Evolutionary conservation across 2,329 filamentous ascomycete species (phyloP), one percentile per base, ranked within the genome.

Genomic region (Acarospora socialis): DNA sequence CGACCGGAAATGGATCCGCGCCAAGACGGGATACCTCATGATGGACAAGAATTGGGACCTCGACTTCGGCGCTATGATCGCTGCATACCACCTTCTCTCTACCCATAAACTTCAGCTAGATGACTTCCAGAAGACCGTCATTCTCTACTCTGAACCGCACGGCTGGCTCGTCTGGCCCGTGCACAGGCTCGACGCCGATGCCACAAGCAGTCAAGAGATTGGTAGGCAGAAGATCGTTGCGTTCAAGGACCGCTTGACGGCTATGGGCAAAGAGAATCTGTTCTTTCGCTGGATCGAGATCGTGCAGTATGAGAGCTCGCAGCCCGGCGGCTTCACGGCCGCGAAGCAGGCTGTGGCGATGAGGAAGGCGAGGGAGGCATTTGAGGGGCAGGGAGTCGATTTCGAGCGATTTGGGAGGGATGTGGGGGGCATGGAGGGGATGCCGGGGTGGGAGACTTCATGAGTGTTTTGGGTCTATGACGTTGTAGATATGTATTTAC

Each of bases 221-320:
- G 68, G 70, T 28, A 61, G 75, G 43, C 70, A 74, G 40, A 82
- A 90, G 55, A 76, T 94, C 6, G 70, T 90, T 40, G 67, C 69
- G 3, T 92, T 94, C 52, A 76, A 81, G 45, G 78, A 90, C 25
- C 73, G 74, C 13, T 64, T 94, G 44, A 66, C 70, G 1, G 66
- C 66, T 3, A 65, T 90, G 54, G 83, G 79, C 25, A 92, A 93
- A 56, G 86, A 93, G 53, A 74, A 79, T 41, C 54, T 94, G 32
- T 94, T 94, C 59, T 93, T 81, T 59, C 73, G 78, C 34, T 93
- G 84, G 83, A 81, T 93, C 29, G 86, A 94, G 60, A 69, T 92
- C 49, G 75, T 94, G 30, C 84, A 94, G 57, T 92, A 74, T 47
- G 84, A 93, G 57, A 77, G 81, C 24, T 77, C 74, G 21, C 69